These are phyloP conservation scores for Pseudogymnoascus sp. DNA, from an alignment of 2,329 filamentous ascomycete species.

Conservation along the genomic window DNA sequence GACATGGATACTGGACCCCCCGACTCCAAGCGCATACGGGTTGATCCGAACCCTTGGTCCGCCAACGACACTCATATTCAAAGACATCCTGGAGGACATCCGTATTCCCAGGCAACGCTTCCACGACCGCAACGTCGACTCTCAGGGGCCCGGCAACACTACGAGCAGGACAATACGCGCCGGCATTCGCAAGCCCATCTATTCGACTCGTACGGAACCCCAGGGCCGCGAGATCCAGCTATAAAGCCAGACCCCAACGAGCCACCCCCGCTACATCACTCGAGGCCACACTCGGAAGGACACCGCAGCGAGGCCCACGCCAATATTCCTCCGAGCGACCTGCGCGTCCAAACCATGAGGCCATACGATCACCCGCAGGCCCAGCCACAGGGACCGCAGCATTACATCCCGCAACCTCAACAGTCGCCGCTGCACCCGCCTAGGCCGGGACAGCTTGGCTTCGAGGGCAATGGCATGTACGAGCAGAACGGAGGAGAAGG, in stretches of 20 bases:
- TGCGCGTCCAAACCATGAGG: slow-evolving; percentile 17
- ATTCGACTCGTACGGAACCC: neutral
- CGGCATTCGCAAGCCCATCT: neutral
- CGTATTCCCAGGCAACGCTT: slow-evolving; percentile 31
- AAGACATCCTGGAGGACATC: slow-evolving; percentile 28
- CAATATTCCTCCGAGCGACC: slow-evolving; percentile 21
- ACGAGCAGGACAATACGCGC: neutral
- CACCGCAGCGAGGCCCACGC: slow-evolving; percentile 22
- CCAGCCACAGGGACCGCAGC: neutral
- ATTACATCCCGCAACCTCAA: neutral
- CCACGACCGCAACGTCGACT: slow-evolving; percentile 20
- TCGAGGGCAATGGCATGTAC: neutral
- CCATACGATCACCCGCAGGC: slow-evolving; percentile 17
- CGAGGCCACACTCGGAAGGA: slow-evolving; percentile 23
- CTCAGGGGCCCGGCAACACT: slow-evolving; percentile 15
- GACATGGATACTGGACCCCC: slow-evolving; percentile 52
- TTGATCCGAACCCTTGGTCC: slow-evolving; percentile 34
- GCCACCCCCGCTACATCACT: slow-evolving; percentile 30
- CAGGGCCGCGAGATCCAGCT: slow-evolving; percentile 38
- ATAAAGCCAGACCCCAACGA: slow-evolving; percentile 46
- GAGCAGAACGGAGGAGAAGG: neutral
- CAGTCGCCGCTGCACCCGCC: neutral
- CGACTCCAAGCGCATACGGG: slow-evolving; percentile 52
- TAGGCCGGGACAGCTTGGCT: neutral
- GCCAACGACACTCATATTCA: neutral